A percentile compares a stretch with the other conserved stretches of the same genome.
Conservation (phyloP, 2,329 filamentous ascomycete genomes). For the Tolypocladium sp. region DNA sequence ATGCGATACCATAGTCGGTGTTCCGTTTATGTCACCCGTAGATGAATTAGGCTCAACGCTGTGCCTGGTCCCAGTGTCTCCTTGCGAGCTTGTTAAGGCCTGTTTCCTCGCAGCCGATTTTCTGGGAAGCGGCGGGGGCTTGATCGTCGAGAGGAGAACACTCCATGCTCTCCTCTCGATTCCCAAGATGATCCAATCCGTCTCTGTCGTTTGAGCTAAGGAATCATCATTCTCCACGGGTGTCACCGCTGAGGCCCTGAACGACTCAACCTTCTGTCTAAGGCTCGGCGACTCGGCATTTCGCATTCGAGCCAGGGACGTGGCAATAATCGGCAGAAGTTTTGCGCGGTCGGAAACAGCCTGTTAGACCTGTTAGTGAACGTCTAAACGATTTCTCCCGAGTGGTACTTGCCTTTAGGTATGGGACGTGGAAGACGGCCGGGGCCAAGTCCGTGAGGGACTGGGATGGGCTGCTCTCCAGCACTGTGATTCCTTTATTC, state of each 20-base stretch:
- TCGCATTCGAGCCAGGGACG: conserved; percentile 21
- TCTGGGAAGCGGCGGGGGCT: conserved; percentile 3
- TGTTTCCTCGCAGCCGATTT: background rate
- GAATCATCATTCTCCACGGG: background rate
- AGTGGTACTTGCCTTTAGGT: conserved; percentile 19
- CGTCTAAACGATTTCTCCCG: too few species aligned
- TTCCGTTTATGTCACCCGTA: background rate
- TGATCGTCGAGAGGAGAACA: conserved; percentile 11
- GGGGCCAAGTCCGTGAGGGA: conserved; percentile 20
- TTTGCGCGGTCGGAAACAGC: conserved; percentile 14
- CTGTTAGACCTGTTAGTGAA: conserved; percentile 10
- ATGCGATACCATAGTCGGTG: background rate
- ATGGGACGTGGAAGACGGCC: conserved; percentile 25
- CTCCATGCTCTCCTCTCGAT: conserved; percentile 11
- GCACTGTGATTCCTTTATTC: conserved; percentile 11
- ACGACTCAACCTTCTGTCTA: conserved; percentile 16
- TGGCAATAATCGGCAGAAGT: conserved; percentile 17
- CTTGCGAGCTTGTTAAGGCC: background rate
- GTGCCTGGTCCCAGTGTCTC: background rate
- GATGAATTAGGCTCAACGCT: background rate
- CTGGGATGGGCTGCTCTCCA: conserved; percentile 6
- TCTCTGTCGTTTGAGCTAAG: background rate
- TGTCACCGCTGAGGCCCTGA: background rate
- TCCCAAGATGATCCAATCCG: background rate
- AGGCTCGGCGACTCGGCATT: conserved; percentile 24